These are phyloP conservation scores for Tirmania nivea DNA, from an alignment of 495 filamentous ascomycete species.

Conservation along the genomic window DNA sequence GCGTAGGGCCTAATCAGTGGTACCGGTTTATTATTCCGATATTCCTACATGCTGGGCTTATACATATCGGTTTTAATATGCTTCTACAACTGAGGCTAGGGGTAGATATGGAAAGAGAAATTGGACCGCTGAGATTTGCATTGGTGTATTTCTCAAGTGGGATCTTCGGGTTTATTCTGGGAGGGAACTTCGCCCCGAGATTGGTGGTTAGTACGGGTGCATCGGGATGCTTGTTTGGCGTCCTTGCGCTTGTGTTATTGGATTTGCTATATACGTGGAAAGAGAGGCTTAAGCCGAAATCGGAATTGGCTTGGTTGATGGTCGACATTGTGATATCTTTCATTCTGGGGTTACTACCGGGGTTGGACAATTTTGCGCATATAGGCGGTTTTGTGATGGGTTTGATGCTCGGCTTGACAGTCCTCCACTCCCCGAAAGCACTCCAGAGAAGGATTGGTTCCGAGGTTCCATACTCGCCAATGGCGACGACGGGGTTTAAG, in stretches of 20 bases:
- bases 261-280: conserved; percentile 85
- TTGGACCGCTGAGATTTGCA: conserved; percentile 66
- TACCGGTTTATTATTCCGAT: conserved; percentile 90
- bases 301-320: conserved; percentile 64
- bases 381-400: conserved; percentile 94
- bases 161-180: conserved; percentile 91
- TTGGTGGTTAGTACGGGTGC: conserved; percentile 33
- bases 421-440: conserved; percentile 67
- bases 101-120: conserved; percentile 68
- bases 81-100: conserved; percentile 73
- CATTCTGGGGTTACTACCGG: conserved; percentile 75
- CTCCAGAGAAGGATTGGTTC: conserved; percentile 51
- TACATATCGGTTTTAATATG: conserved; percentile 92
- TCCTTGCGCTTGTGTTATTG: conserved; percentile 68
- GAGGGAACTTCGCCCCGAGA: conserved; percentile 68
- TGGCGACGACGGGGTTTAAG: conserved; percentile 9
- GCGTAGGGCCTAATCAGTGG: conserved; percentile 69
- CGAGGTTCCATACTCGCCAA: conserved; percentile 5
- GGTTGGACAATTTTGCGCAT: conserved; percentile 90
- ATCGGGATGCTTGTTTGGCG: conserved; percentile 74
- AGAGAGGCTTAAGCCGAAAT: conserved; percentile 46
- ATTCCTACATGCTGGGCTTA: conserved; percentile 77
- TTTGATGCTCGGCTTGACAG: conserved; percentile 58
- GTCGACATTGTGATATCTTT: conserved; percentile 76
- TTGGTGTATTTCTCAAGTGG: conserved; percentile 76